Evolutionary conservation across 176 grass and related monocot species (phyloP).

Genomic region (Phyllostachys edulis): DNA sequence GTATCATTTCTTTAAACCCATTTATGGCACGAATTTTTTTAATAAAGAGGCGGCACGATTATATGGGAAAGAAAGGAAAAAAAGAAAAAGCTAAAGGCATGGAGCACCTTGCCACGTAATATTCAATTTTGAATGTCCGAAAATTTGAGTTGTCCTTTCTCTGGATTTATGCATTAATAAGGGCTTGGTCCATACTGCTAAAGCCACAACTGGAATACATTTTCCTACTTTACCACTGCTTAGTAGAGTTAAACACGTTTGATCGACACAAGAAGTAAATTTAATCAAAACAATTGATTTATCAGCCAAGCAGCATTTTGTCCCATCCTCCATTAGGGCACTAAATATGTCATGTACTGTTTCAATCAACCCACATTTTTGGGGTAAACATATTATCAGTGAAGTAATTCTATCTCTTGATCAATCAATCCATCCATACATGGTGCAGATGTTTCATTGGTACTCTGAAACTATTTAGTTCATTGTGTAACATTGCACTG

Average conservation of each 20-base stretch:
- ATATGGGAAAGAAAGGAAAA: neutral
- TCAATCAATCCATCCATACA: neutral
- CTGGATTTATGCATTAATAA: constrained; percentile 1
- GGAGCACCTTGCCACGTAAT: neutral
- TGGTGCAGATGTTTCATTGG: constrained; percentile 3
- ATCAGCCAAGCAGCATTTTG: neutral
- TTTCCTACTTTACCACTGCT: neutral
- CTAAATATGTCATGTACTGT: neutral
- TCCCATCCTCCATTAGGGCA: neutral
- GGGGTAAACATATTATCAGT: no score
- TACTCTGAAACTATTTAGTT: constrained; percentile 22
- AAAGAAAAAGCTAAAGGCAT: neutral
- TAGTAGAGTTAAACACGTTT: neutral
- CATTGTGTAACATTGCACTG: neutral
- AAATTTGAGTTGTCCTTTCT: neutral
- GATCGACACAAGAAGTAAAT: neutral
- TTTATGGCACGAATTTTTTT: neutral
- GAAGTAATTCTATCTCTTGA: neutral
- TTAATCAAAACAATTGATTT: neutral
- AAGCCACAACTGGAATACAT: neutral
- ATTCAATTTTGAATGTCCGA: neutral
- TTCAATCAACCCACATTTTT: neutral
- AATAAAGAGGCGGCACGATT: neutral
- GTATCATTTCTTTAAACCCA: neutral
- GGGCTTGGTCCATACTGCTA: neutral